These are phyloP conservation scores for Emergomyces pasteurianus DNA, from an alignment of 2,329 filamentous ascomycete species.

Conservation along the genomic window DNA sequence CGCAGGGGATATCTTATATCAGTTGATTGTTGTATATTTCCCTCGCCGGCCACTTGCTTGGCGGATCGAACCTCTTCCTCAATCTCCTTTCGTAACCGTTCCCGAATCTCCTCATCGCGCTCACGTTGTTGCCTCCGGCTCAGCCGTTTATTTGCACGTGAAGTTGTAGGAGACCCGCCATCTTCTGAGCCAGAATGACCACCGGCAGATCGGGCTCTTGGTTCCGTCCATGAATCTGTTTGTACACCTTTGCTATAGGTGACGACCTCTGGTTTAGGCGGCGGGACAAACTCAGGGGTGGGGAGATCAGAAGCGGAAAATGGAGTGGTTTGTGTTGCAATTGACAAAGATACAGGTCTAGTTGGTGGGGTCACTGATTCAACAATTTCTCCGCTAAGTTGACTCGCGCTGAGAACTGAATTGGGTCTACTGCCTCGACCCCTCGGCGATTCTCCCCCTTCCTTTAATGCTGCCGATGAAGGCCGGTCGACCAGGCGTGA, in stretches of 20 bases:
- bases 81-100: conserved; percentile 75
- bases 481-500: conserved; percentile 69
- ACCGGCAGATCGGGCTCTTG: conserved; percentile 41
- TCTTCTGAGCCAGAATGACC: conserved; percentile 50
- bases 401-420: conserved; percentile 71
- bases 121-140: conserved; percentile 72
- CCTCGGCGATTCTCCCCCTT: conserved; percentile 32
- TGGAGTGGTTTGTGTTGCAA: conserved; percentile 50
- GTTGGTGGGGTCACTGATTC: conserved; percentile 28
- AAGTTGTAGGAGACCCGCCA: conserved; percentile 43
- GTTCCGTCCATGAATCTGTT: conserved; percentile 59
- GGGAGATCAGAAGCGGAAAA: conserved; percentile 68
- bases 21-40: conserved; percentile 30
- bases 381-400: conserved; percentile 59
- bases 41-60: conserved; percentile 33
- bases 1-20: conserved; percentile 59
- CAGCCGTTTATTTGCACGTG: conserved; percentile 53
- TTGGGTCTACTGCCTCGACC: conserved; percentile 61
- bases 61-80: conserved; percentile 79
- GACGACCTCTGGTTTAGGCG: conserved; percentile 58
- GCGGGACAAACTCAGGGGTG: conserved; percentile 43
- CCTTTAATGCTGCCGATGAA: conserved; percentile 53
- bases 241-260: conserved; percentile 97
- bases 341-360: conserved; percentile 32
- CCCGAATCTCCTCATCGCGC: conserved; percentile 76